Evolutionary conservation across 805 yeast genomes (phyloP), one percentile per base, ranked within the genome.

Genomic region (Yarrowia sp.): DNA sequence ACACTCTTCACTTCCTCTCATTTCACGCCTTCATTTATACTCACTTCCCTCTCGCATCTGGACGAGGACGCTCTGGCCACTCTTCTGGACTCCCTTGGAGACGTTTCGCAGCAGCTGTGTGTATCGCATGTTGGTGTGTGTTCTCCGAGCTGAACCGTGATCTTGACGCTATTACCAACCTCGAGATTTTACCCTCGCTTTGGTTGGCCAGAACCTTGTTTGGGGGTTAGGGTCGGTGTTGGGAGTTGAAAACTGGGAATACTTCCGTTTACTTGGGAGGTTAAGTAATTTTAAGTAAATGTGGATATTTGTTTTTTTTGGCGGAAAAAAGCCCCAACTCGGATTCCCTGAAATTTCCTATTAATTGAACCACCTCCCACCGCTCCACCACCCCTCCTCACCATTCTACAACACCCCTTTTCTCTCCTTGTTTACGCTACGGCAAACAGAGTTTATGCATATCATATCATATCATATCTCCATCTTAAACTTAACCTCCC

Each of bases 41-140:
- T 58, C 63, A 58, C 63, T 58, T 41, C 63, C 63, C 12, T 58
- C 51, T 41, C 51, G 49, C 63, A 58, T 43, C 63, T 58, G 63
- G 24, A 58, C 63, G 40, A 58, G 63, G 51, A 58, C 63, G 51
- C 63, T 58, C 63, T 58, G 51, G 51, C 63, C 63, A 38, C 61
- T 54, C 61, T 54, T 54, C 61, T 54, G 61, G 46, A 54, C 61
- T 24, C 61, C 61, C 63, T 58, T 41, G 49, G 49, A 43, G 51
- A 43, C 63, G 41, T 58, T 58, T 58, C 63, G 63, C 63, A 58
- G 51, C 51, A 58, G 51, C 63, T 43, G 49, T 41, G 63, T 58
- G 63, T 41, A 41, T 58, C 51, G 63, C 63, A 58, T 58, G 32
- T 38, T 43, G 28, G 40, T 35, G 33, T 33, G n/a, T 16, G 46